Conservation (phyloP, 768 basidiomycete genomes). For the Trametes elegans region DNA sequence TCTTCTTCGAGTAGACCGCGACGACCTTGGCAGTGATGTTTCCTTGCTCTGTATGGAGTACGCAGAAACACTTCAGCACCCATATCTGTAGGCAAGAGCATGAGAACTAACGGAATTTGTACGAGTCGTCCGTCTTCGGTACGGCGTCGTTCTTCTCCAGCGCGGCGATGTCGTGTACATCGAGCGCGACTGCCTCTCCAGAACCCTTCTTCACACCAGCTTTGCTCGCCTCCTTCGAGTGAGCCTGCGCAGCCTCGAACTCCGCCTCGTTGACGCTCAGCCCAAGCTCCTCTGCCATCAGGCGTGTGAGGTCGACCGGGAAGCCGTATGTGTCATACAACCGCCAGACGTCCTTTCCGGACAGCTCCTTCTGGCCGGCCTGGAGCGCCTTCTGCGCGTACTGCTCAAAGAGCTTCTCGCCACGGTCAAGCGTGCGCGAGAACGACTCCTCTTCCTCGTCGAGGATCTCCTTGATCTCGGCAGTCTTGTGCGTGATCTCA, state of each 20-base stretch:
- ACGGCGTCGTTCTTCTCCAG: constrained; percentile 76
- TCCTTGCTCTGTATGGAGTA: constrained; percentile 56
- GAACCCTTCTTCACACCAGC: constrained; percentile 70
- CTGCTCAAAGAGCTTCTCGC: constrained; percentile 92
- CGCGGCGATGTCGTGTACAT: constrained; percentile 90
- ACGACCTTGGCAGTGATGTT: constrained; percentile 75
- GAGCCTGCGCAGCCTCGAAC: constrained; percentile 84
- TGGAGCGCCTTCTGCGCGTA: constrained; percentile 71
- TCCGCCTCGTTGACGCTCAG: constrained; percentile 83
- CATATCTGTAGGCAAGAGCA: not conserved
- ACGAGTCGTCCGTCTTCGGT: constrained; percentile 89
- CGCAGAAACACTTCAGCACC: not conserved
- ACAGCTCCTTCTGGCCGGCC: constrained; percentile 61
- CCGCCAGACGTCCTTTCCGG: constrained; percentile 94
- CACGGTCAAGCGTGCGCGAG: constrained; percentile 94
- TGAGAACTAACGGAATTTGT: constrained; percentile 76
- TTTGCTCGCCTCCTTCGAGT: constrained; percentile 91
- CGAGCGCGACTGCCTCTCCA: constrained; percentile 77
- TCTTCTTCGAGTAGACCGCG: constrained; percentile 80
- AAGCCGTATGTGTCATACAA: constrained; percentile 99
- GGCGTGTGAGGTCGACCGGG: constrained; percentile 90
- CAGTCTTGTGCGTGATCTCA: constrained; percentile 79
- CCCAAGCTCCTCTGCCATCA: constrained; percentile 95
- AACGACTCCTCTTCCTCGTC: constrained; percentile 98
- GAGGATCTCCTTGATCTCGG: constrained; percentile 90